Evolutionary conservation across 352 stramenopile genomes (phyloP).

Genomic region (Poterioochromonas sp.): DNA sequence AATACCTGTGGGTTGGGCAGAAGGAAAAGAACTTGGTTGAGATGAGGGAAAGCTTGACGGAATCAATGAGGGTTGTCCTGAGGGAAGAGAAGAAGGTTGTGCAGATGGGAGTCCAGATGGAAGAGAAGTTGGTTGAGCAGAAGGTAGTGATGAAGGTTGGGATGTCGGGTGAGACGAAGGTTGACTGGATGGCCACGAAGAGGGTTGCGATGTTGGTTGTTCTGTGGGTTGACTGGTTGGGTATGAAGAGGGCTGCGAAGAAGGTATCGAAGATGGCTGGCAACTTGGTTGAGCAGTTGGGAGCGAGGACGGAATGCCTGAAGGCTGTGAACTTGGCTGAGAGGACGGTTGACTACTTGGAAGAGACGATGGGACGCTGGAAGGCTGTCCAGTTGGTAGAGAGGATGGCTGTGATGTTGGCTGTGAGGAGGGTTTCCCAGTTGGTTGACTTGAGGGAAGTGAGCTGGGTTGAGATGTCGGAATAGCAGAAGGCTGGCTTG

Average conservation of each 20-base stretch:
- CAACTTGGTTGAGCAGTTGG: background rate
- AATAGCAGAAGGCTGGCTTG: background rate
- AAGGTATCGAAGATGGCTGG: background rate
- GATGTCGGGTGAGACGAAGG: background rate
- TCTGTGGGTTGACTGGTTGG: background rate
- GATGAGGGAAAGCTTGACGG: background rate
- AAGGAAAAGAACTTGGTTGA: background rate
- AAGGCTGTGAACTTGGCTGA: background rate
- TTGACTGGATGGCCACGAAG: background rate
- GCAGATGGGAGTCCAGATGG: background rate
- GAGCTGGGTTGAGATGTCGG: background rate
- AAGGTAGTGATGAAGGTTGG: background rate
- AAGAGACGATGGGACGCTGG: background rate
- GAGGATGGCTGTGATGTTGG: conserved; percentile 2
- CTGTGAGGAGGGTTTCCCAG: background rate
- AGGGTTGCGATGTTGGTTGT: background rate
- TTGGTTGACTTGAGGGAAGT: background rate
- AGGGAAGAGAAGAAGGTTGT: conserved; percentile 5
- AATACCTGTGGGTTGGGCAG: background rate
- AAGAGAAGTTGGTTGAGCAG: conserved; percentile 1
- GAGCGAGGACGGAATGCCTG: background rate
- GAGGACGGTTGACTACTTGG: background rate
- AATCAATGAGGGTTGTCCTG: background rate
- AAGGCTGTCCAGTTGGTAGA: background rate
- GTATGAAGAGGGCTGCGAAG: background rate